Base-by-base conservation (phyloP, 306 rosid genomes). In the Castanea sativa region DNA sequence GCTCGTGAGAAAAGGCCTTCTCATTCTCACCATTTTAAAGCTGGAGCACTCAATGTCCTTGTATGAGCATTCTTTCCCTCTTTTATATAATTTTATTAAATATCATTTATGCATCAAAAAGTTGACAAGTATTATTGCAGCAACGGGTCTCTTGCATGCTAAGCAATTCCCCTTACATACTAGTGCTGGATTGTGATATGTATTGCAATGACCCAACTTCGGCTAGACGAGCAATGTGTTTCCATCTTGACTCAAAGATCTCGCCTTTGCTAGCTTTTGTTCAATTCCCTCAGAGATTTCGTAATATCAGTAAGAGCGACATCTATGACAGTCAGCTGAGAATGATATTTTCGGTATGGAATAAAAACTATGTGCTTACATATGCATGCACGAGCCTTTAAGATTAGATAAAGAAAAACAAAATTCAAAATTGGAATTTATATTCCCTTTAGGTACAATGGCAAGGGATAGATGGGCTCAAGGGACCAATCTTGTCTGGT, bases 151-250 rank as follows among this genome's bases (percentile, higher is more conserved):
- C 97, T 0, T 80, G 90, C 4, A 84, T 90, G 83, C 84, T 90
- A 51, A 93, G 95, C 64, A 92, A 93, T 73, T 84, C 91, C 25
- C 95, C 95, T 0, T 87, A 82, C 87, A 78, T 92, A 51, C 79
- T 93, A 21, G 87, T 83, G 19, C 75, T 91, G 10, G 98, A 93
- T 45, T 91, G 97, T 76, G 97, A 93, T 89, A 93, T 91, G 98
- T 70, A 84, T 60, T 91, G 92, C 78, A 89, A 88, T 15, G 92
- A 88, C 60, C 90, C 97, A 61, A 85, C 84, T 68, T 92, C 92
- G 33, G 92, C 86, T 8, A 76, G 89, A 20, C 84, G 83, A 74
- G 97, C 95, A 3, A 81, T 90, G 91, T 93, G 97, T 32, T 89
- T 94, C 81, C 93, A 84, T 58, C 98, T 94, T 57, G 92, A 90